Evolutionary conservation across 768 basidiomycete genomes (phyloP), one percentile per base, ranked within the genome.

Genomic region (Psilocybe subaeruginosa): DNA sequence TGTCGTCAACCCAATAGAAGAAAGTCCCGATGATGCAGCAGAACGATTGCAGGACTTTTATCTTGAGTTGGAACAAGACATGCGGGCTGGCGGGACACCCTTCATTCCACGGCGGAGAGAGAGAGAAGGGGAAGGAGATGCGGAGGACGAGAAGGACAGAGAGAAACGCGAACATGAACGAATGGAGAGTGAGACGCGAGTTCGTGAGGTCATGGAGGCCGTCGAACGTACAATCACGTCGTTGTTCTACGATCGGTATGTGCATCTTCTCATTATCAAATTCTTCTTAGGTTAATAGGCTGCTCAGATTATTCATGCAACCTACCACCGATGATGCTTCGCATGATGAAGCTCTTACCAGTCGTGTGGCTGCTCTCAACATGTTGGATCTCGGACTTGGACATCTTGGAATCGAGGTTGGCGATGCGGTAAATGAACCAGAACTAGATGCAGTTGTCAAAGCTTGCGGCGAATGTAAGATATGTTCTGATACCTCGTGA

Each of bases 261-360:
- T 23, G 49, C 55, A 39, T 53, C 55, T 46, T 4, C 23, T 41
- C 19, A 1, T 43, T 51, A 17, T 33, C 56, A 7, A 55, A 35
- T 11, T 33, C 8, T 14, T 8, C 52, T 3, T 3, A 17, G 23
- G 33, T 8, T 49, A 30, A 47, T 30, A 30, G 11, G 11, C 12
- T 14, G 7, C 35, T 8, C 50, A 96, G 94, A 58, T 68, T 97
- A 3, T 97, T 95, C 75, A 83, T 88, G 55, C 92, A 91, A 16
- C 77, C 81, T 3, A 72, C 76, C 1, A 80, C 87, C 2, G 84
- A 85, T 17, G 97, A 99, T 68, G 79, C 84, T 0, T 89, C 88
- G 0, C 96, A 97, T 70, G 95, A 99, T 70, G 93, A 93, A 68
- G 91, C 93, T 0, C 78, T 99, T 3, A 87, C 95, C 0, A 91